Conservation (phyloP, 441 rosid species). For the Eruca vesicaria region DNA sequence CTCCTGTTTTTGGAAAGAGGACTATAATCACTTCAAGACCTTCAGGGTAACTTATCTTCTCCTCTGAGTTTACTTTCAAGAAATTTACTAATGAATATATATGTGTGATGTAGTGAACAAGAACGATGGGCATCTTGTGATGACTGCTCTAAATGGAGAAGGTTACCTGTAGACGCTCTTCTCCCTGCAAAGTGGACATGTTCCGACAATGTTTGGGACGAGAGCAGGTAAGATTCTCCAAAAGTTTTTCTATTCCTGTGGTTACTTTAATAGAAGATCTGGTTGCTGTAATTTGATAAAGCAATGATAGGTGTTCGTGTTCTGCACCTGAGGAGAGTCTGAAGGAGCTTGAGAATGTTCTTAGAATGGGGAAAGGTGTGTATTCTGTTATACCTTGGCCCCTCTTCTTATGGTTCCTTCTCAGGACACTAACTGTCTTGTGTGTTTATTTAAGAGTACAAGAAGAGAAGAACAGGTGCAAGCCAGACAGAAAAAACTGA, state of each 20-base stretch:
- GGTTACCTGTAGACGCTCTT: constrained; percentile 67
- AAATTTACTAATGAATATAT: not conserved
- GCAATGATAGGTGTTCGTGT: constrained; percentile 65
- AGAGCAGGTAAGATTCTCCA: constrained; percentile 46
- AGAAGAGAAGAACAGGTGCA: constrained; percentile 53
- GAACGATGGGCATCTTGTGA: constrained; percentile 94
- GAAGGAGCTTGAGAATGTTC: constrained; percentile 70
- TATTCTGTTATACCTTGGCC: not conserved
- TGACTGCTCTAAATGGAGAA: constrained; percentile 87
- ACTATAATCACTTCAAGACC: constrained; percentile 53
- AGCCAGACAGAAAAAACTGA: constrained; percentile 41
- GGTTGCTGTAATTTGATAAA: constrained; percentile 3
- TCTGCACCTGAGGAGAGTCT: constrained; percentile 70
- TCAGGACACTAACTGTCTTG: constrained; percentile 15
- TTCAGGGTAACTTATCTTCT: constrained; percentile 52
- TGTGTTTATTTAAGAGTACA: constrained; percentile 40
- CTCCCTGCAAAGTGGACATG: constrained; percentile 86
- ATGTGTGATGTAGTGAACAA: constrained; percentile 49
- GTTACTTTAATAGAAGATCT: not conserved
- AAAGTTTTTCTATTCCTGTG: not conserved
- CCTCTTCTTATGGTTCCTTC: constrained; percentile 4
- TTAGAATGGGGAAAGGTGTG: constrained; percentile 61
- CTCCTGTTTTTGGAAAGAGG: constrained; percentile 96
- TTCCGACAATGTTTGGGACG: constrained; percentile 75
- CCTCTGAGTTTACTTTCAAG: not conserved